phyloP scores from a whole-genome alignment of 2,329 filamentous ascomycete species.

The Arthrobotrys entomopaga region DNA sequence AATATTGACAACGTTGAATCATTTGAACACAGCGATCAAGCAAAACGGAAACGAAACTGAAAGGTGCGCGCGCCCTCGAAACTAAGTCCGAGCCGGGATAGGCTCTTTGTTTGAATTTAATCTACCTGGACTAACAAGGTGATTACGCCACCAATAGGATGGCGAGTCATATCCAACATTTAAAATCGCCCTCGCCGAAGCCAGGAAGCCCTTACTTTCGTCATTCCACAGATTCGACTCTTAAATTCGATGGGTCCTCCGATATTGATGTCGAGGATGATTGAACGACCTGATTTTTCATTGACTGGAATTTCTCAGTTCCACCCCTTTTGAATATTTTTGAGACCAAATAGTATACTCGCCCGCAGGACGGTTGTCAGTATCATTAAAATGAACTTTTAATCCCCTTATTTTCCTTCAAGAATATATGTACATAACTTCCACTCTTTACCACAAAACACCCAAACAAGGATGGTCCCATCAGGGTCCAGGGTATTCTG shows the following conservation, averaged over 20 bases:
- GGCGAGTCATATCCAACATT: constrained; percentile 43
- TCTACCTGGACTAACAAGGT: too few relatives aligned
- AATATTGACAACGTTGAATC: constrained; percentile 49
- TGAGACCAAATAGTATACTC: not conserved
- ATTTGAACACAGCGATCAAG: constrained; percentile 51
- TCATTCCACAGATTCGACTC: not conserved
- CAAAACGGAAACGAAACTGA: constrained; percentile 51
- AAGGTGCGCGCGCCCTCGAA: constrained; percentile 40
- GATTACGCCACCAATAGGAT: constrained; percentile 19
- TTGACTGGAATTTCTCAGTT: not conserved
- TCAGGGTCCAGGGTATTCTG: not conserved
- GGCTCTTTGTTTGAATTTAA: too few relatives aligned
- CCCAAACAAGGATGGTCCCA: not conserved
- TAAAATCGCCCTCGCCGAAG: constrained; percentile 39
- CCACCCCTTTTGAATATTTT: not conserved
- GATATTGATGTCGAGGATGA: not conserved
- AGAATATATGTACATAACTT: not conserved
- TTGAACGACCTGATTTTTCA: not conserved
- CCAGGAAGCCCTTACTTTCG: constrained; percentile 11
- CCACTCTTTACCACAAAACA: not conserved
- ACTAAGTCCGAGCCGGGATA: not conserved
- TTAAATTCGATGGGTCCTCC: not conserved
- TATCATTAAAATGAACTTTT: not conserved
- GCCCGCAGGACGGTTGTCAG: not conserved
- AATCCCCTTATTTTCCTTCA: not conserved